Conservation (phyloP, 1,284 basidiomycete species). For the Mycena citricolor region DNA sequence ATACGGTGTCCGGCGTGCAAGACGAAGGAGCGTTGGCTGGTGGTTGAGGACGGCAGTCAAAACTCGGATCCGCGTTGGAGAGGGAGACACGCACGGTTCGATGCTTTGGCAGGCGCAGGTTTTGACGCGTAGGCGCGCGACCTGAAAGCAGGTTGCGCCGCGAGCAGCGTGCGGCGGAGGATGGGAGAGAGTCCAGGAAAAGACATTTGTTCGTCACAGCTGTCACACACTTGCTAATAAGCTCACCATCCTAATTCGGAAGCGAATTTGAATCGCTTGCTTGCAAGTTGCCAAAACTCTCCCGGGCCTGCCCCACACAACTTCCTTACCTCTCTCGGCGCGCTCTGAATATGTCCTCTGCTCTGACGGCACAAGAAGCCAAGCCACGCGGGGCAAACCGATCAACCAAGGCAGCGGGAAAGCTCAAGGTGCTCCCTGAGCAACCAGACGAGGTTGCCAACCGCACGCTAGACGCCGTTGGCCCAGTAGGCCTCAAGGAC, state of each 20-base stretch:
- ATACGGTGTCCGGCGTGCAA: slow-evolving; percentile 69
- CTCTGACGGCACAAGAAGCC: slow-evolving; percentile 26
- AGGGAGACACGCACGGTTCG: neutral
- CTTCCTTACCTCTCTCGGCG: no score
- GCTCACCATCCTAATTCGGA: no score
- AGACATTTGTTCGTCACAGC: no score
- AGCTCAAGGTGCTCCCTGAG: slow-evolving; percentile 92
- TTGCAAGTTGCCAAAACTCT: no score
- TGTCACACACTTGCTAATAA: no score
- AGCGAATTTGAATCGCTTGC: no score
- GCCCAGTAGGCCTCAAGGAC: slow-evolving; percentile 30
- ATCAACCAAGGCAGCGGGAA: slow-evolving; percentile 85
- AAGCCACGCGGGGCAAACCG: slow-evolving; percentile 74
- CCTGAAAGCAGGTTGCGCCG: slow-evolving; percentile 2
- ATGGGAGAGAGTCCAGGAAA: slow-evolving; percentile 1
- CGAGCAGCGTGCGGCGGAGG: slow-evolving; percentile 7
- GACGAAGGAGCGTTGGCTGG: slow-evolving; percentile 49
- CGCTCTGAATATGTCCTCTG: slow-evolving; percentile 10
- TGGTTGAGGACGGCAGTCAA: slow-evolving; percentile 5
- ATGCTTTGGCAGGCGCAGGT: neutral
- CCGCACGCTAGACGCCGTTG: slow-evolving; percentile 26
- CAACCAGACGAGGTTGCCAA: slow-evolving; percentile 64
- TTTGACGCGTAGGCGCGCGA: slow-evolving; percentile 14
- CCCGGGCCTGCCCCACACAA: no score
- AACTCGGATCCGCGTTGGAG: neutral